Percentiles rank a stretch among this genome's conserved stretches.
Evolutionary conservation across 1,284 basidiomycete genomes (phyloP).

Genomic region (Moesziomyces sp.): DNA sequence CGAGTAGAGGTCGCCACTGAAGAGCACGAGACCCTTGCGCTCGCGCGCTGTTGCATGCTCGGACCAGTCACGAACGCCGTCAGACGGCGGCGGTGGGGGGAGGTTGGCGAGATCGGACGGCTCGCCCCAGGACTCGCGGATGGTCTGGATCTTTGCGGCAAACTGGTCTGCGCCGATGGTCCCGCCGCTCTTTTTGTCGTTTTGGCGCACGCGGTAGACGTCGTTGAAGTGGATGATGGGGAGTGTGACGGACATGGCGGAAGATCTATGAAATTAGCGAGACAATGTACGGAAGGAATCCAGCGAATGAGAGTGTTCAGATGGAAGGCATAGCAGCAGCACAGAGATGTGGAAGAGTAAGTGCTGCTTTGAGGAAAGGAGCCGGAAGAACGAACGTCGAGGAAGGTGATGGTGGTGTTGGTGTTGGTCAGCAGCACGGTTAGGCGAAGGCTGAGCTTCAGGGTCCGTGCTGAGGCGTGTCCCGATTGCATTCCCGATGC

Average conservation of each 20-base stretch:
- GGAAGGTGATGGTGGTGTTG: background rate
- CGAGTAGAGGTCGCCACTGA: slow-evolving; percentile 80
- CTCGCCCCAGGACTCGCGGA: slow-evolving; percentile 55
- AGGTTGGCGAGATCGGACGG: slow-evolving; percentile 24
- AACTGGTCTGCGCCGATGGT: slow-evolving; percentile 69
- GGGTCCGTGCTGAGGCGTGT: background rate
- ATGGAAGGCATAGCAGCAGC: background rate
- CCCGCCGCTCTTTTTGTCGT: slow-evolving; percentile 26
- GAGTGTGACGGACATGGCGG: slow-evolving; percentile 36
- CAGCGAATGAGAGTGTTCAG: background rate
- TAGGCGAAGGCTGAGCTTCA: background rate
- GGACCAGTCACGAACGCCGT: slow-evolving; percentile 23
- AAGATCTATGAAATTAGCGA: background rate
- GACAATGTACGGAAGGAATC: background rate
- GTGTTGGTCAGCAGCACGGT: background rate
- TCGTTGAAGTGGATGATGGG: slow-evolving; percentile 62
- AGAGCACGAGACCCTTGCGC: slow-evolving; percentile 77
- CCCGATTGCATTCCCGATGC: no score
- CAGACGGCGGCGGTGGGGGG: slow-evolving; percentile 7
- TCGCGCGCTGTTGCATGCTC: slow-evolving; percentile 23
- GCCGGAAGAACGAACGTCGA: background rate
- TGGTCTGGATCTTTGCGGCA: slow-evolving; percentile 64
- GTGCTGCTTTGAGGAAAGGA: no score
- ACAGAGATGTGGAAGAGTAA: background rate
- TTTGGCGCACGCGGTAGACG: slow-evolving; percentile 59